Conservation (phyloP, 768 basidiomycete species). For the Termitomyces sp. region DNA sequence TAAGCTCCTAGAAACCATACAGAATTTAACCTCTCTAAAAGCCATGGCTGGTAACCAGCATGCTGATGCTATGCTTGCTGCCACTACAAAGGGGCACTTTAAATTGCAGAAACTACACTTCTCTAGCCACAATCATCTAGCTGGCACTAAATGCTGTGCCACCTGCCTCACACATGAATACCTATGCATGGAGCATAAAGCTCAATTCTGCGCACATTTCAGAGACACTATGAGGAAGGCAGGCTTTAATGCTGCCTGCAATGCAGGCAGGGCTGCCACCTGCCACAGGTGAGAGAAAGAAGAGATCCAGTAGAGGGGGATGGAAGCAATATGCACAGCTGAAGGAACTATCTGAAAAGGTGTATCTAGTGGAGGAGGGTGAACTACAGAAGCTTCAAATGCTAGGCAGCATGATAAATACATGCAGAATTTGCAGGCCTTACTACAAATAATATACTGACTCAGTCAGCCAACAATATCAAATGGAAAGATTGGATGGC, state of each 20-base stretch:
- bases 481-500: too few species aligned
- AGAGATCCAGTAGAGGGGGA: too few species aligned
- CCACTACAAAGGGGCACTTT: background rate
- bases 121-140: background rate
- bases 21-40: too few species aligned
- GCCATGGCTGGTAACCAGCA: background rate
- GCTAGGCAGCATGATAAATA: too few species aligned
- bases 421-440: too few species aligned
- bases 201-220: background rate
- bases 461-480: too few species aligned
- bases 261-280: background rate
- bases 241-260: background rate
- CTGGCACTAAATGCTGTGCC: background rate
- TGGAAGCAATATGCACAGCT: background rate
- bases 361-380: too few species aligned
- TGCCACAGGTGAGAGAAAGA: background rate
- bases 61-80: too few species aligned
- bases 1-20: too few species aligned
- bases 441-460: too few species aligned
- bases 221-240: background rate
- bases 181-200: background rate
- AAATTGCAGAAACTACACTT: background rate
- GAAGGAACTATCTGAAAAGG: too few species aligned
- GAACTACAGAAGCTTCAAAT: too few species aligned
- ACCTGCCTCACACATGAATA: background rate